These are phyloP conservation scores for Kwoniella shivajii DNA, from an alignment of 1,284 basidiomycete species.

Conservation along the genomic window DNA sequence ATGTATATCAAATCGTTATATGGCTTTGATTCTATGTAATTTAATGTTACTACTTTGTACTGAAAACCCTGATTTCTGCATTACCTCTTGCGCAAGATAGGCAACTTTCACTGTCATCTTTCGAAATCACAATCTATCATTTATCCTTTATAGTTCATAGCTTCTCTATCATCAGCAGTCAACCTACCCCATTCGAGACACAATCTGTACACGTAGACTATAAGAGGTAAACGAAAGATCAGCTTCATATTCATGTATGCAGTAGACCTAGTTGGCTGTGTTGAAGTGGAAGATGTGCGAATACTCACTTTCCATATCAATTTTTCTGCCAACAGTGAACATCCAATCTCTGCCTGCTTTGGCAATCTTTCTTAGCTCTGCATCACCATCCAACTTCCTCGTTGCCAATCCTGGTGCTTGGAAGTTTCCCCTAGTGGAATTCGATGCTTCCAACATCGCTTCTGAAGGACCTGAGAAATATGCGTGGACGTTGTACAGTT, in stretches of 20 bases:
- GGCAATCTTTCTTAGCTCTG: conserved; percentile 75
- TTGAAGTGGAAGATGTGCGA: conserved; percentile 17
- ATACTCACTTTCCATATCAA: conserved; percentile 84
- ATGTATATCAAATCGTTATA: too few relatives aligned
- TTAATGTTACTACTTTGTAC: too few relatives aligned
- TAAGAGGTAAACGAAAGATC: not conserved
- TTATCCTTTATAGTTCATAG: conserved; percentile 57
- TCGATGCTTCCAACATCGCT: conserved; percentile 63
- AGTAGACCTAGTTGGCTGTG: not conserved
- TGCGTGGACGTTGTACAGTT: conserved; percentile 87
- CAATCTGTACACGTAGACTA: conserved; percentile 74
- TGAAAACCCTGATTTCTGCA: too few relatives aligned
- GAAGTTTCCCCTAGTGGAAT: conserved; percentile 46
- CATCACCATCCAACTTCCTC: conserved; percentile 66
- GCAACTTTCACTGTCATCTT: too few relatives aligned
- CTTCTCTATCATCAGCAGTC: conserved; percentile 77
- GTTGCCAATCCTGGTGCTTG: conserved; percentile 50
- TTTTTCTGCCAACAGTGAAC: conserved; percentile 71
- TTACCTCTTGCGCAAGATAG: too few relatives aligned
- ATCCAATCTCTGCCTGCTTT: conserved; percentile 88
- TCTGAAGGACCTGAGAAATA: conserved; percentile 82
- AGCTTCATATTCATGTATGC: conserved; percentile 57
- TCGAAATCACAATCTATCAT: too few relatives aligned
- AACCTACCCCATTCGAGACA: conserved; percentile 86
- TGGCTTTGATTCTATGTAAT: too few relatives aligned